Evolutionary conservation across 257 asterid species (phyloP).

Genomic region (Solanum tarijense): DNA sequence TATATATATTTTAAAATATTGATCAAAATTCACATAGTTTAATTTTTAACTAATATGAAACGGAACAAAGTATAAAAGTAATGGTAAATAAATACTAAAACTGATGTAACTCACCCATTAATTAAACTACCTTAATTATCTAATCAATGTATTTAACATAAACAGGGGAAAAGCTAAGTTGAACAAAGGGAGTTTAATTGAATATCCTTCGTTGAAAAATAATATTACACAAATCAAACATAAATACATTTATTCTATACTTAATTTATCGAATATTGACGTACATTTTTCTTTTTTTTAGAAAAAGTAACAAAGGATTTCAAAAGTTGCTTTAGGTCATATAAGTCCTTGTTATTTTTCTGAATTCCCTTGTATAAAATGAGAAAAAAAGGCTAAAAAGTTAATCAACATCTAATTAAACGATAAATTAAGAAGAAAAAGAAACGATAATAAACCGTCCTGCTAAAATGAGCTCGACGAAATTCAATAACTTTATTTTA

Average conservation of each 20-base stretch:
- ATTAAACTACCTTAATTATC: not conserved
- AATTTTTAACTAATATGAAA: too few relatives aligned
- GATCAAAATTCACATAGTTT: fast-evolving
- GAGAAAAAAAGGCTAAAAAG: not conserved
- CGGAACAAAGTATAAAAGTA: not conserved
- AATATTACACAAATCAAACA: not conserved
- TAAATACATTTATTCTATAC: not conserved
- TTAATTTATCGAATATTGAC: not conserved
- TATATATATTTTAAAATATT: too few relatives aligned
- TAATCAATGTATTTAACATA: not conserved
- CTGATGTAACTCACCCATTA: not conserved
- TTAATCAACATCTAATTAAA: too few relatives aligned
- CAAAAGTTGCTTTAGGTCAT: not conserved
- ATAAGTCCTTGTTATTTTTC: too few relatives aligned
- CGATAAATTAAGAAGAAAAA: too few relatives aligned
- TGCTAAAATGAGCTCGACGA: not conserved
- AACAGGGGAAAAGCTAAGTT: not conserved
- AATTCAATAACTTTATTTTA: not conserved
- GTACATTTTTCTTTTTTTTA: fast-evolving
- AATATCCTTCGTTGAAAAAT: not conserved
- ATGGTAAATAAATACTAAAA: not conserved
- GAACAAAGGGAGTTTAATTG: not conserved
- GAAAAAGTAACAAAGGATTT: not conserved
- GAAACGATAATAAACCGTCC: too few relatives aligned
- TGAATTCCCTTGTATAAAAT: not conserved